These are phyloP conservation scores for Lentinula edodes DNA, from an alignment of 768 basidiomycete species.

Conservation along the genomic window DNA sequence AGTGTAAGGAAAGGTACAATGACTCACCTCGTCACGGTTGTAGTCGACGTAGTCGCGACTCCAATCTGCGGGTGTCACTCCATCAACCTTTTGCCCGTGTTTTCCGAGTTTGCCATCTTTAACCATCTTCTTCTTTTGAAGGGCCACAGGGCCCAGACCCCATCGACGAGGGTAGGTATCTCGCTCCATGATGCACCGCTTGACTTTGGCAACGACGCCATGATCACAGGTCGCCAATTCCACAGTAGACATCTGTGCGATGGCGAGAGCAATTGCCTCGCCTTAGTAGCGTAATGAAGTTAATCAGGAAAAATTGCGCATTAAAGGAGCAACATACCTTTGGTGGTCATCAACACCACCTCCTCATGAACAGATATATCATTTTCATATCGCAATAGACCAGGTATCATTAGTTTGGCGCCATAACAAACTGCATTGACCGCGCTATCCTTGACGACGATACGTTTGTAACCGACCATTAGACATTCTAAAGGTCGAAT, in stretches of 20 bases:
- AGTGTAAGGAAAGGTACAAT: background rate
- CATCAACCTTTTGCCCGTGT: slow-evolving; percentile 85
- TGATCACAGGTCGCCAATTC: slow-evolving; percentile 98
- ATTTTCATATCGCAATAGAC: slow-evolving; percentile 91
- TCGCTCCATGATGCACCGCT: slow-evolving; percentile 99
- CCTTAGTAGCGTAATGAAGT: slow-evolving; percentile 26
- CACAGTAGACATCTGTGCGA: slow-evolving; percentile 98
- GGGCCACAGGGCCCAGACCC: slow-evolving; percentile 96
- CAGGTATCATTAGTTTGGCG: slow-evolving; percentile 99
- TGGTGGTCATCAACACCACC: slow-evolving; percentile 97
- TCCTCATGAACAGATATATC: slow-evolving; percentile 95
- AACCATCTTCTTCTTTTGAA: slow-evolving; percentile 97
- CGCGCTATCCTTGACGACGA: slow-evolving; percentile 98
- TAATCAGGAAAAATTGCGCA: background rate
- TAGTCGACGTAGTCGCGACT: slow-evolving; percentile 93
- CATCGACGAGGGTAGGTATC: slow-evolving; percentile 97
- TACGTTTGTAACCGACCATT: slow-evolving; percentile 93
- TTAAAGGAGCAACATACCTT: slow-evolving; percentile 46
- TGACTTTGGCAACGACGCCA: slow-evolving; percentile 98
- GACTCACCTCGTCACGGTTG: slow-evolving; percentile 50
- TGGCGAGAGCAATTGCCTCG: slow-evolving; percentile 90
- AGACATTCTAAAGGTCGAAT: slow-evolving; percentile 93
- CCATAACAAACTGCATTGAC: slow-evolving; percentile 99
- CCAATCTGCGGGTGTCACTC: slow-evolving; percentile 89
- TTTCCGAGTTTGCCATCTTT: slow-evolving; percentile 97